phyloP scores from a whole-genome alignment of 495 filamentous ascomycete species.

The Penicillium verhagenii region DNA sequence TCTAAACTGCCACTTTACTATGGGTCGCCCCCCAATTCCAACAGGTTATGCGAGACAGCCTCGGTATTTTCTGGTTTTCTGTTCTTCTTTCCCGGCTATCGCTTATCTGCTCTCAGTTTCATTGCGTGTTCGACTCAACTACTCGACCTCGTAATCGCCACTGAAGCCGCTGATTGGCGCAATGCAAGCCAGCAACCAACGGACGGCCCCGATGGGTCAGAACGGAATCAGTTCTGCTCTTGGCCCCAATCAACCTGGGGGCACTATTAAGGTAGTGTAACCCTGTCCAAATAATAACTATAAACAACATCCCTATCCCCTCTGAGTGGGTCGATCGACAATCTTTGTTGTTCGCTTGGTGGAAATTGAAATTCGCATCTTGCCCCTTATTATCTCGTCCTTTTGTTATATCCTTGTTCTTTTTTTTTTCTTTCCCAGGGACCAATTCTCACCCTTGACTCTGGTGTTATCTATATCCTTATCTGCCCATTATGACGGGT shows the following conservation, averaged over 20 bases:
- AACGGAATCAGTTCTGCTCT: not conserved
- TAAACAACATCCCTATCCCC: not conserved
- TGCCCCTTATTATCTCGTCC: not conserved
- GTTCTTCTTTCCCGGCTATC: conserved; percentile 22
- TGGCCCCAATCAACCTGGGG: not conserved
- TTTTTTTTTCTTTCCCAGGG: not conserved
- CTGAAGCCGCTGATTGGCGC: not conserved
- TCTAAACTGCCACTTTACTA: too few species aligned
- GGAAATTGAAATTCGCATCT: not conserved
- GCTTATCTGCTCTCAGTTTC: conserved; percentile 11
- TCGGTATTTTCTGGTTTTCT: conserved; percentile 32
- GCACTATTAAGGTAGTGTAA: not conserved
- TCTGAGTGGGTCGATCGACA: not conserved
- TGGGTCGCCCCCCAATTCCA: not conserved
- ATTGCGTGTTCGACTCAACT: not conserved
- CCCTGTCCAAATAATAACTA: not conserved
- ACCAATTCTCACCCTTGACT: not conserved
- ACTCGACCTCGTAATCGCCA: not conserved
- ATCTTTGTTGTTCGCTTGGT: not conserved
- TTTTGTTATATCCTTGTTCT: not conserved
- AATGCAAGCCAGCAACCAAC: conserved; percentile 3
- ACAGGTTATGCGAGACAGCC: conserved; percentile 14
- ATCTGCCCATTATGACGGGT: conserved; percentile 16
- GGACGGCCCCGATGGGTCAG: conserved; percentile 4
- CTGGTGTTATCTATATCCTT: not conserved